Evolutionary conservation across 2,329 filamentous ascomycete genomes (phyloP).

Genomic region (Apiospora pterosperma): DNA sequence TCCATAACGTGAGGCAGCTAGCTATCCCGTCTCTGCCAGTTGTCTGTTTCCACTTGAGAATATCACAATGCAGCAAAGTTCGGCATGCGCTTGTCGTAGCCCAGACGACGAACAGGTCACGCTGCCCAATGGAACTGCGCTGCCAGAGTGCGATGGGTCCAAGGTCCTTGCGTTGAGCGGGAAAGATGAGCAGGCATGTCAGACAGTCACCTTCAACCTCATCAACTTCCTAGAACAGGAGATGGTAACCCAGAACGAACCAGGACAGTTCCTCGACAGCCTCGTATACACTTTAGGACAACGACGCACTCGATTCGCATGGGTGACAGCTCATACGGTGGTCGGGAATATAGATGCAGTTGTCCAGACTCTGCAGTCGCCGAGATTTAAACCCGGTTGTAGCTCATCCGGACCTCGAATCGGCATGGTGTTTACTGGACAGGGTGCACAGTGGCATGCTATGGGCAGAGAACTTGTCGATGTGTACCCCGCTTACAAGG

Average conservation of each 20-base stretch:
- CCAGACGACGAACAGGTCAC: too few relatives aligned
- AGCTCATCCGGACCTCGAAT: not conserved
- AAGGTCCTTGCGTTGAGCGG: not conserved
- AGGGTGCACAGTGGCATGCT: constrained; percentile 19
- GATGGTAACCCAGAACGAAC: not conserved
- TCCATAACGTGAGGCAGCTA: too few relatives aligned
- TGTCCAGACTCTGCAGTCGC: not conserved
- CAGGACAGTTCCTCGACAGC: not conserved
- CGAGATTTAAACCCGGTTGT: not conserved
- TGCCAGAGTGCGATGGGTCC: too few relatives aligned
- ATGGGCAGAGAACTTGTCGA: constrained; percentile 18
- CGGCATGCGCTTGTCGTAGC: too few relatives aligned
- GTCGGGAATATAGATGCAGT: not conserved
- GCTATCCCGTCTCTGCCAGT: too few relatives aligned
- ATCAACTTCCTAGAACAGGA: not conserved
- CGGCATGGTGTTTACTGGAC: constrained; percentile 25
- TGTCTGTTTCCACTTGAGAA: too few relatives aligned
- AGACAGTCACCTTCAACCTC: not conserved
- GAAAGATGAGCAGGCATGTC: not conserved
- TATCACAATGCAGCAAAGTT: too few relatives aligned
- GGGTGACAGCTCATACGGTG: not conserved
- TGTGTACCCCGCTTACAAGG: constrained; percentile 14
- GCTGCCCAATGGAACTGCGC: not conserved
- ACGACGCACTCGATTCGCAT: not conserved
- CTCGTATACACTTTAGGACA: not conserved